Conservation (phyloP, 1,139 yeast species). For the Lodderomyces theae region DNA sequence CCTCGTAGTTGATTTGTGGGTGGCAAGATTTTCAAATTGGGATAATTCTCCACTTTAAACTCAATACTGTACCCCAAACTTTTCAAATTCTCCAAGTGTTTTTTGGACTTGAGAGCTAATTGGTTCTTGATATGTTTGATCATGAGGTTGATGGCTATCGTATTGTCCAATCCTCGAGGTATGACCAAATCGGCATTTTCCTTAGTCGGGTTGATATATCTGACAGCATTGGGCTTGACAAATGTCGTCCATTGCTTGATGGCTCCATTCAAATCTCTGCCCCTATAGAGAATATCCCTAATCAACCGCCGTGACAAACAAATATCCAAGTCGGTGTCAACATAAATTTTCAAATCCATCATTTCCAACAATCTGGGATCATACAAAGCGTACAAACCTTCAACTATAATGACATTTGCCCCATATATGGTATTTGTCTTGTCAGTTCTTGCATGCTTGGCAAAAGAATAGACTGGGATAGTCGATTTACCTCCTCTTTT, state of each 20-base stretch:
- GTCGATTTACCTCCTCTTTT: slow-evolving; percentile 57
- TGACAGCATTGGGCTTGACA: slow-evolving; percentile 89
- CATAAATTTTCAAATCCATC: slow-evolving; percentile 86
- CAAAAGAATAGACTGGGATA: slow-evolving; percentile 86
- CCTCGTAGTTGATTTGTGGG: slow-evolving; percentile 68
- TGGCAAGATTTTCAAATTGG: slow-evolving; percentile 42
- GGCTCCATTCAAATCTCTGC: slow-evolving; percentile 78
- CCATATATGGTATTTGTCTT: slow-evolving; percentile 81
- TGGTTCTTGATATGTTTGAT: slow-evolving; percentile 78
- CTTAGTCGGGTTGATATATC: slow-evolving; percentile 75
- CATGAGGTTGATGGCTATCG: slow-evolving; percentile 74
- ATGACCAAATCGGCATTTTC: slow-evolving; percentile 78
- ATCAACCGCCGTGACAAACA: slow-evolving; percentile 86
- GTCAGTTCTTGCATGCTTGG: slow-evolving; percentile 66
- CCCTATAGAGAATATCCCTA: slow-evolving; percentile 82
- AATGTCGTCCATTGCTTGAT: slow-evolving; percentile 85
- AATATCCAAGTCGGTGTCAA: slow-evolving; percentile 89
- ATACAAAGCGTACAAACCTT: slow-evolving; percentile 84
- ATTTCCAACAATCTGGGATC: slow-evolving; percentile 66
- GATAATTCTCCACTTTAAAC: slow-evolving; percentile 26
- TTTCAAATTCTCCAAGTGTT: slow-evolving; percentile 61
- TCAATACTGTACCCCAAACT: slow-evolving; percentile 45
- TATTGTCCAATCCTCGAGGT: slow-evolving; percentile 85
- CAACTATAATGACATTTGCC: slow-evolving; percentile 87
- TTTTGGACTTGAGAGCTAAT: slow-evolving; percentile 57